A percentile compares a stretch with the other conserved stretches of the same genome.
Conservation (phyloP, 2,329 filamentous ascomycete species). For the Hymenoscyphus linearis region DNA sequence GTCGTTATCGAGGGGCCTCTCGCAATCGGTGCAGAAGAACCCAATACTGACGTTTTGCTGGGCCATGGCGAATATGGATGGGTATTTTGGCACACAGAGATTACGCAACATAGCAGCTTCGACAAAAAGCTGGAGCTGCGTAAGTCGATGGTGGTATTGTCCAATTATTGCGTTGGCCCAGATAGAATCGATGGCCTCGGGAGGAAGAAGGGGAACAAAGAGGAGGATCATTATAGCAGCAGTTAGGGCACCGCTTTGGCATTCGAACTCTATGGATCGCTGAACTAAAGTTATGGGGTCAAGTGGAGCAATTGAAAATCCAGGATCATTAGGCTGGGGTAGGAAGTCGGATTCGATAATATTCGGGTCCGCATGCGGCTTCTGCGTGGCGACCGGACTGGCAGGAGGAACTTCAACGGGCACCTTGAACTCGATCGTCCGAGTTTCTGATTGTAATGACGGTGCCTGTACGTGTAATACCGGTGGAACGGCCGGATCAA, state of each 20-base stretch:
- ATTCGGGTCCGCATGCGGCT: constrained; percentile 24
- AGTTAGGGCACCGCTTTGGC: constrained; percentile 50
- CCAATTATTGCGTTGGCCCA: constrained; percentile 52
- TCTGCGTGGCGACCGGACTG: constrained; percentile 15
- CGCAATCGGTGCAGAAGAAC: constrained; percentile 51
- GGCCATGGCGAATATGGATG: constrained; percentile 46
- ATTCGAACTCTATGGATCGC: constrained; percentile 52
- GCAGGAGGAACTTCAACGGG: constrained; percentile 8
- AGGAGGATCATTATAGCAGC: constrained; percentile 58
- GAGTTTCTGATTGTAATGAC: constrained; percentile 15
- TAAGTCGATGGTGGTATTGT: constrained; percentile 56
- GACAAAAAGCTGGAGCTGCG: constrained; percentile 53
- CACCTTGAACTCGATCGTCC: constrained; percentile 3
- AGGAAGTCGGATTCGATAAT: constrained; percentile 55
- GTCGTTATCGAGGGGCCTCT: constrained; percentile 45
- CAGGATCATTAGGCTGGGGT: constrained; percentile 51
- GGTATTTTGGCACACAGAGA: constrained; percentile 49
- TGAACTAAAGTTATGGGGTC: constrained; percentile 51
- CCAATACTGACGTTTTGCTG: constrained; percentile 50
- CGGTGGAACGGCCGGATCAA: constrained; percentile 17
- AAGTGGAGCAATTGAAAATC: constrained; percentile 50
- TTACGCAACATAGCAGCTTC: constrained; percentile 59
- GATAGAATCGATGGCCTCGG: constrained; percentile 48
- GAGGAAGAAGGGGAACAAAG: constrained; percentile 51
- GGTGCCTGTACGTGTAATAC: constrained; percentile 24